Percentiles rank a stretch among this genome's conserved stretches.
These are phyloP conservation scores for Gnaphalium uliginosum DNA, from an alignment of 129 eudicot species.

Conservation along the genomic window DNA sequence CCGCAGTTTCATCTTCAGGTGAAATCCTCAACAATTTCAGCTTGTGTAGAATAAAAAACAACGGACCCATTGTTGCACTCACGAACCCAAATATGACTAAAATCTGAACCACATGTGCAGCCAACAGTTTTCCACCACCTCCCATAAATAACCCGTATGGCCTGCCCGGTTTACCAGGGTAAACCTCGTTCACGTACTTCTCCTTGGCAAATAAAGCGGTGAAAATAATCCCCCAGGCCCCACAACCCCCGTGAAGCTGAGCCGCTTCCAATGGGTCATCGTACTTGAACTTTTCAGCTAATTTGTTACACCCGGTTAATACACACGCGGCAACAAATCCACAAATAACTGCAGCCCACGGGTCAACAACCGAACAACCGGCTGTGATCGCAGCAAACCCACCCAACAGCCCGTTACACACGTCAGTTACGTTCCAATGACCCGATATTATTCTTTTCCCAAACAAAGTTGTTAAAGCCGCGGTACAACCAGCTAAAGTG, in stretches of 20 bases:
- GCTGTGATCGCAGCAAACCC: slow-evolving; percentile 64
- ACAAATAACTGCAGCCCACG: slow-evolving; percentile 65
- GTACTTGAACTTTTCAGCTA: slow-evolving; percentile 48
- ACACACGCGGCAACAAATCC: slow-evolving; percentile 67
- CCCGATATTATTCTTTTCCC: slow-evolving; percentile 49
- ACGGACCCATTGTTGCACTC: slow-evolving; percentile 54
- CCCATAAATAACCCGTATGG: slow-evolving; percentile 61
- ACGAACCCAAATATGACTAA: slow-evolving; percentile 52
- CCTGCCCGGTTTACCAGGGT: slow-evolving; percentile 46
- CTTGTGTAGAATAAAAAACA: slow-evolving; percentile 37
- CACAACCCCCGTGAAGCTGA: slow-evolving; percentile 65
- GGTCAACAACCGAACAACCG: slow-evolving; percentile 66
- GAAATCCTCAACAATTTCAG: slow-evolving; percentile 50
- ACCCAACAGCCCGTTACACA: slow-evolving; percentile 58
- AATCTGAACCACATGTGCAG: slow-evolving; percentile 53
- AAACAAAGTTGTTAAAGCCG: slow-evolving; percentile 52
- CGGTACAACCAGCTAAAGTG: slow-evolving; percentile 56
- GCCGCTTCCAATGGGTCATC: slow-evolving; percentile 75
- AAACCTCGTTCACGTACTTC: slow-evolving; percentile 50
- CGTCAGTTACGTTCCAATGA: slow-evolving; percentile 61
- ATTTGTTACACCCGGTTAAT: slow-evolving; percentile 43
- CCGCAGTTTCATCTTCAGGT: slow-evolving; percentile 57
- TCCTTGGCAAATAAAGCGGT: slow-evolving; percentile 52
- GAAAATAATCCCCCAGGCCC: slow-evolving; percentile 68
- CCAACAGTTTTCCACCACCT: slow-evolving; percentile 48